These are phyloP conservation scores for Lumnitzera racemosa DNA, from an alignment of 345 rosid genomes.

Conservation along the genomic window DNA sequence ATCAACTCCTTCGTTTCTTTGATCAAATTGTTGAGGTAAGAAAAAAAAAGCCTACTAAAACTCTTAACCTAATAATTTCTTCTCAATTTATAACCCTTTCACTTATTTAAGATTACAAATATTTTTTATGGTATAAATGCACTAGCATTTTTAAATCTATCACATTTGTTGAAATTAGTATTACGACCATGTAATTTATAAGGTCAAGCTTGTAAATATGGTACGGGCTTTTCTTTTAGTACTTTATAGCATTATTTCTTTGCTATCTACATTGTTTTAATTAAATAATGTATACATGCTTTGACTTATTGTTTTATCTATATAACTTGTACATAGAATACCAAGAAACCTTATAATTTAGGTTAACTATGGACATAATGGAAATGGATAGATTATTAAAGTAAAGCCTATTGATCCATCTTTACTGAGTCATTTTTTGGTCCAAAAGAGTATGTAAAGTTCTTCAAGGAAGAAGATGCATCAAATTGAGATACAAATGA, in stretches of 20 bases:
- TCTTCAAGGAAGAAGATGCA: constrained; percentile 90
- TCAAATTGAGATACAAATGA: constrained; percentile 38
- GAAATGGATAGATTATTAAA: constrained; percentile 94
- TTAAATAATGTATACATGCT: background rate
- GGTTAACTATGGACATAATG: constrained; percentile 84
- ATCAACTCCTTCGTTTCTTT: constrained; percentile 64
- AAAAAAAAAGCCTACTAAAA: constrained; percentile 43
- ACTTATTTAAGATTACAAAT: too few species aligned
- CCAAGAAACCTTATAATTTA: constrained; percentile 14
- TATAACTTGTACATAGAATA: background rate
- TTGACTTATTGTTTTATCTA: too few species aligned
- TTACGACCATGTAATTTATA: too few species aligned
- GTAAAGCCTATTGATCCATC: constrained; percentile 79
- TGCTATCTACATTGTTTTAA: too few species aligned
- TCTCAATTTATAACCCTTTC: background rate
- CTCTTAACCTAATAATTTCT: constrained; percentile 61
- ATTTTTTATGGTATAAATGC: too few species aligned
- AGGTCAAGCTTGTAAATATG: too few species aligned
- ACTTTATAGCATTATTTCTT: too few species aligned
- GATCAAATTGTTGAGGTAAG: constrained; percentile 81
- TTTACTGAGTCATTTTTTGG: constrained; percentile 65
- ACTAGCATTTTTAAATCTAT: too few species aligned
- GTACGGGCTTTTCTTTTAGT: too few species aligned
- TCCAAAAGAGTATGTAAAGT: constrained; percentile 72
- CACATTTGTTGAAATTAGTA: too few species aligned